A percentile compares a stretch with the other conserved stretches of the same genome.
phyloP scores from a whole-genome alignment of 352 stramenopile species.

The Globisporangium paddicum region DNA sequence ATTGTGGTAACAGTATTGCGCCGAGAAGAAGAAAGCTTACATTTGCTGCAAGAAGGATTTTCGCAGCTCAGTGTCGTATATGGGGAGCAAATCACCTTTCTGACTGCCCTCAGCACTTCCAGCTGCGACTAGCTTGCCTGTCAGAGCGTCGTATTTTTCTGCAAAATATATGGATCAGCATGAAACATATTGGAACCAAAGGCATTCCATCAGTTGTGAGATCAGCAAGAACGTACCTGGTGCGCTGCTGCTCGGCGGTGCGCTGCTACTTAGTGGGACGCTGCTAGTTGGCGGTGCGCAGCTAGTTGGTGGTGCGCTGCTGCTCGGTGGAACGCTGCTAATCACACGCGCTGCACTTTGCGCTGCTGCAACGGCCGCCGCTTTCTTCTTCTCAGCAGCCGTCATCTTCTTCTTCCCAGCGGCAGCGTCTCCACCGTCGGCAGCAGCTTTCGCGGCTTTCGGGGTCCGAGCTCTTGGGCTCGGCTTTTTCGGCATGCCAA shows the following conservation, averaged over 20 bases:
- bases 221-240: not conserved
- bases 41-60: constrained; percentile 42
- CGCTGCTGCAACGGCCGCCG: not conserved
- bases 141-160: not conserved
- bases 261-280: not conserved
- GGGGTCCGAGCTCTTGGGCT: constrained; percentile 23
- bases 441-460: constrained; percentile 16
- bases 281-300: not conserved
- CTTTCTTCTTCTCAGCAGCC: constrained; percentile 15
- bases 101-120: not conserved
- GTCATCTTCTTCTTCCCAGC: constrained; percentile 13
- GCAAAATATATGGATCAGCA: not conserved
- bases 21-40: constrained; percentile 15
- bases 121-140: not conserved
- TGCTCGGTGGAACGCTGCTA: not conserved
- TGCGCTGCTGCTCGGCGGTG: not conserved
- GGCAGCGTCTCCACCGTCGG: constrained; percentile 20
- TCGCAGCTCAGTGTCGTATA: constrained; percentile 33
- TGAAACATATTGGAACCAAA: not conserved
- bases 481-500: constrained; percentile 22
- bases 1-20: not conserved
- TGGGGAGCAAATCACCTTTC: constrained; percentile 17
- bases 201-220: not conserved
- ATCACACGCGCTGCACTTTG: not conserved
- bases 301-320: not conserved